phyloP scores from a whole-genome alignment of 768 basidiomycete genomes.

The Cystofilobasidium macerans region DNA sequence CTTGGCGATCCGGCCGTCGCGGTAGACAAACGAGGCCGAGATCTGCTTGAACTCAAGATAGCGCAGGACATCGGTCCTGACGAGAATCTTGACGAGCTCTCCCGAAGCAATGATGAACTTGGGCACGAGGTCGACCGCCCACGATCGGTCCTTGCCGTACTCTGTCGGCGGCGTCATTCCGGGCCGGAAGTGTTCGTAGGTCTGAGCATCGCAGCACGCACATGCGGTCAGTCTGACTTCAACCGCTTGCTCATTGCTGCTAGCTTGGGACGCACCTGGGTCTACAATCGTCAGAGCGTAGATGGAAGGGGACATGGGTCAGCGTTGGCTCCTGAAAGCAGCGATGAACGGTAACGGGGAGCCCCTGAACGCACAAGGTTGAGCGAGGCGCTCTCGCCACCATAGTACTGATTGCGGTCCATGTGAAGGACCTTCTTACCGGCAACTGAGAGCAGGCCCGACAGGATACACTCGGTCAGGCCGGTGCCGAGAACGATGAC shows the following conservation, averaged over 20 bases:
- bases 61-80: constrained; percentile 95
- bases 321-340: not conserved
- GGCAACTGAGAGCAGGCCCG: constrained; percentile 94
- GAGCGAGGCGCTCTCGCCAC: constrained; percentile 89
- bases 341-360: not conserved
- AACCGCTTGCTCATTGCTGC: not conserved
- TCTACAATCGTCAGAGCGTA: not conserved
- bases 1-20: constrained; percentile 92
- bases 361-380: constrained; percentile 47
- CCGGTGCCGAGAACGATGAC: constrained; percentile 66
- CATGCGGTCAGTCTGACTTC: not conserved
- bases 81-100: constrained; percentile 92
- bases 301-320: not conserved
- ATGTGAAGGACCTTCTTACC: constrained; percentile 99
- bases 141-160: constrained; percentile 93
- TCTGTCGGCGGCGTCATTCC: constrained; percentile 53
- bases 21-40: constrained; percentile 93
- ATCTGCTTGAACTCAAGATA: constrained; percentile 99
- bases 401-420: constrained; percentile 95
- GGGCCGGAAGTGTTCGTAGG: constrained; percentile 26
- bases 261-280: not conserved
- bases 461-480: constrained; percentile 95
- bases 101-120: constrained; percentile 99
- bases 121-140: constrained; percentile 42
- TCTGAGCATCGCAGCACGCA: not conserved